Evolutionary conservation across 352 stramenopile genomes (phyloP), one percentile per base, ranked within the genome.

Genomic region (Thalassiosira hispida): DNA sequence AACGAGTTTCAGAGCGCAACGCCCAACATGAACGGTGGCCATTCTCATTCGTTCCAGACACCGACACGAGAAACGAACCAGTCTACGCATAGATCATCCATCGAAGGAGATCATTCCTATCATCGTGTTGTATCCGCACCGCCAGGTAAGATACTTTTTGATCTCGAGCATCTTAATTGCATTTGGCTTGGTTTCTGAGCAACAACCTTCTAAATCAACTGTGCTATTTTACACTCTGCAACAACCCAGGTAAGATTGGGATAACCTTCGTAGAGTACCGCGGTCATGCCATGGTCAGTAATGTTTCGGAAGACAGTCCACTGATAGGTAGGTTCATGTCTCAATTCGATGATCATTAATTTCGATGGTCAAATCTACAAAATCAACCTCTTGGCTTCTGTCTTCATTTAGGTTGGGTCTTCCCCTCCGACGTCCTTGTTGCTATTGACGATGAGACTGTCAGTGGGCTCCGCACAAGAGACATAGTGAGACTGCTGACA

Each of bases 401-500:
- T n/a, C n/a, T n/a, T n/a, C n/a, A n/a, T n/a, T n/a, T 62, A 11
- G 87, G 84, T 31, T 93, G 78, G 77, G 84, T 93, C n/a, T 90
- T 89, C 35, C 87, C 78, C 22, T 88, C 78, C 5, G 88, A 93
- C 70, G 83, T 92, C 63, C 71, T 93, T 23, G 85, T 93, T 75
- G 88, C 88, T 11, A 83, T 93, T 66, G 88, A 93, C 72, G 85
- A 92, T 61, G 76, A 83, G 20, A 79, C 88, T 53, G 86, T 93
- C 6, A 90, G 79, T 83, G 88, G 84, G 2, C 84, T 93, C 63
- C 62, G 77, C 20, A 83, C 88, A 23, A 77, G 78, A 44, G 86
- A 93, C 29, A 91, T 93, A 60, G 82, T 93, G 9, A 84, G 90
- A 44, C 40, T 93, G n/a, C 64, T 93, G 18, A 90, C 80, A 12